Base-by-base conservation (phyloP, 2,329 filamentous ascomycete genomes). In the Ceratocystis harringtonii region DNA sequence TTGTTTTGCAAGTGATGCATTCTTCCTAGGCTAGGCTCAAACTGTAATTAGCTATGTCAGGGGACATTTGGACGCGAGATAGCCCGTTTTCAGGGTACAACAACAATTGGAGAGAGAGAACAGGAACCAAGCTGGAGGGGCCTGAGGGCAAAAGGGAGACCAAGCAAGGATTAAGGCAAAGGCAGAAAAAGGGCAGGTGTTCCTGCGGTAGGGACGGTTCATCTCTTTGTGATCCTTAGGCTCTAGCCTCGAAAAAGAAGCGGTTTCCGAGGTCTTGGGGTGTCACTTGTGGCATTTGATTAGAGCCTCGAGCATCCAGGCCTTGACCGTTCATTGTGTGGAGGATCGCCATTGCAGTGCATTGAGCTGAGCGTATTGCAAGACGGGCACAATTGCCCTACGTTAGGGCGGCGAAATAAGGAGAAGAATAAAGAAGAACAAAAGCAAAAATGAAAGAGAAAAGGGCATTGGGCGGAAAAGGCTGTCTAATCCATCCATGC, bases 191-290 rank as follows among this genome's bases (percentile, higher is more conserved):
- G 52, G 22, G 52, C 52, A 30, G 2, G 52, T 32, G 22, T 57
- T 32, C 52, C 52, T 30, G 28, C 52, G 52, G 52, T 30, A 57
- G 52, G 52, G 52, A 57, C 52, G 28, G 52, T 57, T 57, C 52
- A 57, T 57, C 52, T 57, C 52, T 57, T 57, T 19, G 19, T 57
- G 52, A 57, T 30, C 12, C 52, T 57, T 30, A 57, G n/a, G 15
- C 28, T 32, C 22, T 28, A 22, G 52, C 52, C 22, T 28, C 12
- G 2, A 57, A 57, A 57, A 57, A 57, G 52, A 32, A 32, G n/a
- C 52, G 12, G 28, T 28, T 57, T 32, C 52, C 52, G 12, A 57
- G 17, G 28, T 57, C 52, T 57, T 57, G 15, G 28, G n/a, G 25
- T 15, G 25, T 25, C 12, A 57, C 22, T 32, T 19, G 28, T 57